Evolutionary conservation across 208 protist species (phyloP), one percentile per base, ranked within the genome.

Genomic region (Angomonas deanei): DNA sequence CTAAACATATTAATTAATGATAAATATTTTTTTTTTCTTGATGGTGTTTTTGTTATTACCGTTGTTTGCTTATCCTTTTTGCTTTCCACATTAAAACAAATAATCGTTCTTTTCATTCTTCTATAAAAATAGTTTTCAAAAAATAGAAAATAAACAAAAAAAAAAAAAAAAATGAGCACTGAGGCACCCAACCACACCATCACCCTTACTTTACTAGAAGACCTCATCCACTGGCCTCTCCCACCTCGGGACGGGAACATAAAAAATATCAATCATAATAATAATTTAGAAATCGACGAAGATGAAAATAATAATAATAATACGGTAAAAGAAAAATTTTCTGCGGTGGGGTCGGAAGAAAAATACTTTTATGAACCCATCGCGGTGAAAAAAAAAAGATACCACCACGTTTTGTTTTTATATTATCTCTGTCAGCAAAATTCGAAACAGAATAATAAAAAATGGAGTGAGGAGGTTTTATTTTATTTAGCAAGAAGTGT

Each of bases 141-240:
- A 53, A 53, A 53, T 53, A 53, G 21, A 53, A 23, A 28, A 28
- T 53, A 53, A 53, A 15, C 47, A 15, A 15, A 15, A 15, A 53
- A 53, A 53, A 28, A 53, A 53, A 28, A 53, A 26, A 28, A 53
- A 53, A 53, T 8, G 19, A 53, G 10, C 23, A 53, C 21, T 53
- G 47, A 42, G 15, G 36, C 8, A 42, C 11, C 8, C 36, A 42
- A n/a, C 15, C 8, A 42, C 15, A 42, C 8, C 15, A 42, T 89
- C 17, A 70, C 72, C 13, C 80, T 93, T 26, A 73, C 87, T 3
- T 72, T 89, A 26, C 50, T 91, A 13, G 81, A 93, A 67, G 80
- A 93, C 58, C 79, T 93, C 21, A 71, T 88, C 32, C 80, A 88
- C 60, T 88, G 81, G 86, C 82, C 82, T 36, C 56, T 86, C 13